phyloP scores from a whole-genome alignment of 371 early-diverging fungal species.

The Mortierella sp. region DNA sequence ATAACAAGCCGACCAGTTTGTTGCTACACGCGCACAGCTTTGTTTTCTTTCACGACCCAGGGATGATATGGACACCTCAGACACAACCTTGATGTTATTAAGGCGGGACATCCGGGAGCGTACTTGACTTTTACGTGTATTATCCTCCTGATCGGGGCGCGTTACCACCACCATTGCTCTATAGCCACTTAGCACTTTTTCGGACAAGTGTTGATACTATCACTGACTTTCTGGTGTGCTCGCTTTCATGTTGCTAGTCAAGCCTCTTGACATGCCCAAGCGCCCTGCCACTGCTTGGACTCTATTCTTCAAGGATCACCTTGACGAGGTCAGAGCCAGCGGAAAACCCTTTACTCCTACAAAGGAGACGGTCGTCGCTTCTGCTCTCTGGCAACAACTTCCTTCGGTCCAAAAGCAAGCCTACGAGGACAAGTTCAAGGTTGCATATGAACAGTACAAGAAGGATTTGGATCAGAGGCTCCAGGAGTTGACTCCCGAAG shows the following conservation, averaged over 20 bases:
- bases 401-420: conserved; percentile 22
- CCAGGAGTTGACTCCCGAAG: conserved; percentile 59
- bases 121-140: too few species aligned
- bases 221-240: background rate
- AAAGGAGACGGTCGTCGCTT: conserved; percentile 25
- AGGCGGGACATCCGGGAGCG: too few species aligned
- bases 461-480: conserved; percentile 53
- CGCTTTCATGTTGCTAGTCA: conserved; percentile 11
- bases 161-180: too few species aligned
- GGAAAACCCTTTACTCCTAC: conserved; percentile 49
- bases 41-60: too few species aligned
- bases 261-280: conserved; percentile 54
- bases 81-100: too few species aligned
- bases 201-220: background rate
- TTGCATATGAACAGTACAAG: conserved; percentile 42
- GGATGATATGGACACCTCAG: too few species aligned
- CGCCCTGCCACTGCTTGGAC: conserved; percentile 64
- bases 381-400: conserved; percentile 37
- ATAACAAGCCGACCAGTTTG: too few species aligned
- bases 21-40: too few species aligned
- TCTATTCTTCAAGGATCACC: conserved; percentile 57
- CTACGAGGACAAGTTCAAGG: conserved; percentile 53
- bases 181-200: background rate
- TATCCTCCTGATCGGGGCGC: too few species aligned
- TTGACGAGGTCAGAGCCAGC: conserved; percentile 39